Evolutionary conservation across 495 filamentous ascomycete genomes (phyloP).

Genomic region (Penicillium cataractarum): DNA sequence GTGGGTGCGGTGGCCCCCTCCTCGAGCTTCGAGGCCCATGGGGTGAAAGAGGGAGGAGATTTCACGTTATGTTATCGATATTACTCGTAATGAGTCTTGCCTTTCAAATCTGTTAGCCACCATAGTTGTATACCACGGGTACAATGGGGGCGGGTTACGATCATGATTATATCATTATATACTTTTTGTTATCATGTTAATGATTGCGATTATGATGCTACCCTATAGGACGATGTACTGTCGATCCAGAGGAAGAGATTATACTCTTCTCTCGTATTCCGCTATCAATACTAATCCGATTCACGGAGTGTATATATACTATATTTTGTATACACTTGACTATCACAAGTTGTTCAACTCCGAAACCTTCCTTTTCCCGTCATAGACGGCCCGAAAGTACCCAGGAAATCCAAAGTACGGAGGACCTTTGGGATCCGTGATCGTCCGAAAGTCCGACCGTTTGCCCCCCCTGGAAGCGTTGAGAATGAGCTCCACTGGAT

Average conservation of each 20-base stretch:
- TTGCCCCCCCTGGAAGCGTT: neutral
- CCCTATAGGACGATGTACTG: neutral
- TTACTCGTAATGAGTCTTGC: neutral
- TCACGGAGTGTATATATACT: too few species aligned
- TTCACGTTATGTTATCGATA: neutral
- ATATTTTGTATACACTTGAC: too few species aligned
- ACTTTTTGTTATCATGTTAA: neutral
- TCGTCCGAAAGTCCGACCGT: slow-evolving; percentile 4
- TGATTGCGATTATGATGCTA: neutral
- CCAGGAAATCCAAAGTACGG: neutral
- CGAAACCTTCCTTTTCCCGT: neutral
- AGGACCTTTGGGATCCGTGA: neutral
- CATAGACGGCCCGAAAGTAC: neutral
- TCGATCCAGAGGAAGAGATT: neutral
- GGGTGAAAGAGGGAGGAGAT: neutral
- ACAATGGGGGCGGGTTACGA: neutral
- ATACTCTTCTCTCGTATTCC: too few species aligned
- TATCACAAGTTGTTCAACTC: neutral
- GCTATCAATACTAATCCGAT: too few species aligned
- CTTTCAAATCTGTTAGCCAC: neutral
- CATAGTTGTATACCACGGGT: neutral
- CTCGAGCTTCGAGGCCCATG: neutral
- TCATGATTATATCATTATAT: neutral
- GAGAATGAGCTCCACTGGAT: slow-evolving; percentile 4
- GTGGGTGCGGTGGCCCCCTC: neutral